Base-by-base conservation (phyloP, 164 flowering plant genomes). In the Dillenia turbinata region DNA sequence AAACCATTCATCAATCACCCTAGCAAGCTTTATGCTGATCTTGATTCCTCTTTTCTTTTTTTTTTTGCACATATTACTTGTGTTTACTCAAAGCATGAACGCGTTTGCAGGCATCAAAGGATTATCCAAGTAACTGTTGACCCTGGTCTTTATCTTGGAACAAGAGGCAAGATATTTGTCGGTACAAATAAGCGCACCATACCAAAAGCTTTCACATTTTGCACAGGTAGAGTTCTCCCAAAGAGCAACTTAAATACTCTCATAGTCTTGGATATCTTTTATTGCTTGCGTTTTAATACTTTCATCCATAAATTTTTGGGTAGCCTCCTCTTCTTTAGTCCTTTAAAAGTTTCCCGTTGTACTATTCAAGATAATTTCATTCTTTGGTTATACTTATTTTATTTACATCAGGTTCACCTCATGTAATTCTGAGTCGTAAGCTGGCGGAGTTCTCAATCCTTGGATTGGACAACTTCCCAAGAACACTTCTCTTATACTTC, bases 381-480 rank as follows among this genome's bases (percentile, higher is more conserved):
- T 52, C 24, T 15, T 15, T 4, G 22, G 16, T 5, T 45, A n/a
- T 43, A 10, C 5, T 46, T 57, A 7, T 47, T 5, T 47, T 54
- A 44, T 15, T 51, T 43, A 12, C 12, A 2, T 63, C 68, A 68
- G 76, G 72, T 43, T 72, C 76, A 43, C 59, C 62, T 33, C 49
- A 52, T 43, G 62, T 68, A 44, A 60, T 72, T 53, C 57, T 72
- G 54, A 72, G 76, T 60, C 63, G 76, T 49, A 68, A 65, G 63
- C 52, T 72, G 9, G 14, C 68, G n/a, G 72, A 72, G 55, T 72
- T 68, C 57, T 49, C 66, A 61, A 60, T 72, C 54, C 43, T 68
- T 45, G 76, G 76, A 43, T 72, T 63, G 72, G 76, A 72, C 58
- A 68, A 68, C 54, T 59, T 72, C 50, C 76, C 76, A 16, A 68